phyloP scores from a whole-genome alignment of 495 filamentous ascomycete species.

The Talaromyces liani region DNA sequence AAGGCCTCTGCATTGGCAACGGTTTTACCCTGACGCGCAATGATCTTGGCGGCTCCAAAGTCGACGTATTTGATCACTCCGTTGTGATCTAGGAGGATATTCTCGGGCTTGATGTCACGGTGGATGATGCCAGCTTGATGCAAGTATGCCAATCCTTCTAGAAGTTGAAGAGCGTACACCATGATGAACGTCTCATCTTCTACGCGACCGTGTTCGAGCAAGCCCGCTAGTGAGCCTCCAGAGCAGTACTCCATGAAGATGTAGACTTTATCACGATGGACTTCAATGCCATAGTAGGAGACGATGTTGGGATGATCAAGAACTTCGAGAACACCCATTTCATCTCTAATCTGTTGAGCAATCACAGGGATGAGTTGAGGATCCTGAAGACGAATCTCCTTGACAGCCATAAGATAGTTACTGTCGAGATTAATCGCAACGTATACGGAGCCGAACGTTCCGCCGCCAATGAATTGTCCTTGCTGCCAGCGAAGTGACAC shows the following conservation, averaged over 20 bases:
- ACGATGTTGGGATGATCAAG: conserved; percentile 97
- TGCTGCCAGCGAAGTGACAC: conserved; percentile 96
- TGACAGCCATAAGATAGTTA: conserved; percentile 94
- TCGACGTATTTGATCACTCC: conserved; percentile 99
- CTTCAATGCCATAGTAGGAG: conserved; percentile 95
- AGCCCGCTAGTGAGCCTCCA: conserved; percentile 81
- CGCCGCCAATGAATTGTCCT: conserved; percentile 92
- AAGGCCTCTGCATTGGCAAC: conserved; percentile 54
- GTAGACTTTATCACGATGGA: conserved; percentile 96
- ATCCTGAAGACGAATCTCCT: conserved; percentile 95
- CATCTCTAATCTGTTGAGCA: conserved; percentile 86
- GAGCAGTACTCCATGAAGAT: conserved; percentile 99
- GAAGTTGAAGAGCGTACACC: conserved; percentile 93
- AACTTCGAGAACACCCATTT: conserved; percentile 92
- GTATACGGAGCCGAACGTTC: conserved; percentile 95
- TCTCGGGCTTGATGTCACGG: conserved; percentile 97
- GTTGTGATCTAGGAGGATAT: conserved; percentile 95
- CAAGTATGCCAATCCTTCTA: conserved; percentile 92
- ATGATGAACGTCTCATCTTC: conserved; percentile 97
- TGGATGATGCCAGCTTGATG: conserved; percentile 87
- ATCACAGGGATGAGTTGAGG: conserved; percentile 92
- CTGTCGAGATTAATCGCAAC: conserved; percentile 95
- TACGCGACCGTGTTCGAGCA: conserved; percentile 92
- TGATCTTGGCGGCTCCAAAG: conserved; percentile 96
- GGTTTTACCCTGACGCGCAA: conserved; percentile 88